Evolutionary conservation across 345 rosid species (phyloP), one percentile per base, ranked within the genome.

Genomic region (Boechera stricta): DNA sequence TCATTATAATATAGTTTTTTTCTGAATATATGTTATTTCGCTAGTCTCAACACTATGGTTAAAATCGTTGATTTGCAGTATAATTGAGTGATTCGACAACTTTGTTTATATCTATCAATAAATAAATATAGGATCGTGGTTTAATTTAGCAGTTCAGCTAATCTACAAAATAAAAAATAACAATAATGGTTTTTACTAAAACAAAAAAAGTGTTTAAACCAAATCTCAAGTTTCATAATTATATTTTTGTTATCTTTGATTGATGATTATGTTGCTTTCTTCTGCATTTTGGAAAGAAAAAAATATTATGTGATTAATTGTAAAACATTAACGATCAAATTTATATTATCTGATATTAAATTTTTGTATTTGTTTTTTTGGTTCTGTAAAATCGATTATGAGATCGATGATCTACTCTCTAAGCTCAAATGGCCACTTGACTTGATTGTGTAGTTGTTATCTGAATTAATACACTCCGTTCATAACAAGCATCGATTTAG

Each of bases 1-100:
- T 64, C 53, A 7, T 13, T 44, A 21, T 21, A 21, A 21, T 21
- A 21, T 1, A 21, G 24, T 44, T 8, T 10, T 6, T 62, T 41
- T 42, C 39, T 65, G 28, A 31, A 65, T 12, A 65, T 31, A 31
- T 51, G 6, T 49, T 16, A 18, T 49, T 16, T 45, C 58, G 24
- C 71, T 51, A 51, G 47, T 49, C 38, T 52, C 35, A 67, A 7
- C 61, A 52, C 13, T 36, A 36, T 51, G 8, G 47, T 51, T 48
- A 12, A 9, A 29, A 29, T 45, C n/a, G 41, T 29, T 44, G 13
- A 33, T 65, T 8, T 42, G 36, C 53, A 44, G 53, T 45, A 64
- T 4, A 64, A 4, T 64, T 4, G 13, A 64, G 29, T 29, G 12
- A 28, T 63, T 26, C 36, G 62, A 55, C 0, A 61, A 18, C 32